phyloP scores from a whole-genome alignment of 352 stramenopile genomes.

The Globisporangium parvum region DNA sequence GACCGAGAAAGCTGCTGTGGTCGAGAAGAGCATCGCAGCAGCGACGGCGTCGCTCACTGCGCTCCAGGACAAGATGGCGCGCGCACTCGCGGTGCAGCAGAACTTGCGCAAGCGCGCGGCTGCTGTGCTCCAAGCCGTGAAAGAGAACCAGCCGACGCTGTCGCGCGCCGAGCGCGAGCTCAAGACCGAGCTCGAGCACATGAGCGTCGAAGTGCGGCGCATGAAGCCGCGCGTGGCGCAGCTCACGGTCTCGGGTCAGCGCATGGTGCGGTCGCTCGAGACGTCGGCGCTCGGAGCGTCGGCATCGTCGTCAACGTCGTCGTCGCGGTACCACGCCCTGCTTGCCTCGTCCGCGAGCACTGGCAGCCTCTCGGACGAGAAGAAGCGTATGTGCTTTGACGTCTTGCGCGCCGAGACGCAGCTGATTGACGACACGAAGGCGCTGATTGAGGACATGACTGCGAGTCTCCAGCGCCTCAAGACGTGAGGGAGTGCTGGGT shows the following conservation, averaged over 20 bases:
- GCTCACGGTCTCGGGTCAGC: slow-evolving; percentile 58
- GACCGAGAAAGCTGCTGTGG: slow-evolving; percentile 29
- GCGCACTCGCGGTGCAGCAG: slow-evolving; percentile 57
- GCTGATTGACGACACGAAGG: slow-evolving; percentile 74
- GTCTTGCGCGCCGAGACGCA: slow-evolving; percentile 76
- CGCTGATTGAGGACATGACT: slow-evolving; percentile 58
- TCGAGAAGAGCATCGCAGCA: slow-evolving; percentile 29
- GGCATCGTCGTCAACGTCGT: slow-evolving; percentile 18
- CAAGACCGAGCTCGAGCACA: slow-evolving; percentile 59
- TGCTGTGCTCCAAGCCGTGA: slow-evolving; percentile 67
- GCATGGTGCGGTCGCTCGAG: slow-evolving; percentile 48
- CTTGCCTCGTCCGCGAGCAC: slow-evolving; percentile 3
- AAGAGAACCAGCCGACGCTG: slow-evolving; percentile 76
- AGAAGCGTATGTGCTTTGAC: slow-evolving; percentile 81
- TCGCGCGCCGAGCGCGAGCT: slow-evolving; percentile 70
- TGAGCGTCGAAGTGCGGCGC: slow-evolving; percentile 55
- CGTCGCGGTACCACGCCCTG: slow-evolving; percentile 4
- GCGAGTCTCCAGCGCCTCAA: slow-evolving; percentile 42
- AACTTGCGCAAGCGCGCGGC: slow-evolving; percentile 75
- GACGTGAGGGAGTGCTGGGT: slow-evolving; percentile 8
- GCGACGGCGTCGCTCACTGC: slow-evolving; percentile 29
- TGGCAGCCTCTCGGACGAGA: slow-evolving; percentile 46
- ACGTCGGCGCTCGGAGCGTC: slow-evolving; percentile 22
- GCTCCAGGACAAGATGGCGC: slow-evolving; percentile 51
- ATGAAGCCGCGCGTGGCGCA: slow-evolving; percentile 69